Base-by-base conservation (phyloP, 208 protist genomes). In the Trypanosomatidae sp. region DNA sequence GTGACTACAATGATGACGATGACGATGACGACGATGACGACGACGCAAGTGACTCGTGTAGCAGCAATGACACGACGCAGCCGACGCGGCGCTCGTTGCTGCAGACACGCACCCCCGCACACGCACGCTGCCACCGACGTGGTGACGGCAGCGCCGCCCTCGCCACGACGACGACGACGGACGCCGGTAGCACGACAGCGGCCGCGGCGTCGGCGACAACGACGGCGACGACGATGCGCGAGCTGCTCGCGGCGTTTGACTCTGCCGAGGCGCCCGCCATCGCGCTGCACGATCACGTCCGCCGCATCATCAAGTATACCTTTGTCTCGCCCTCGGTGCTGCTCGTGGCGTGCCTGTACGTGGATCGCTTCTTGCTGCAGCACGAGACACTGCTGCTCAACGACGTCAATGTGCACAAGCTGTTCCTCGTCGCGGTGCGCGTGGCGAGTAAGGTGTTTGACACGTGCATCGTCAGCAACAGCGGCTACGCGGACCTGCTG, bases 381-480 rank as follows among this genome's bases (percentile, higher is more conserved):
- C 60, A 81, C 18, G 59, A 65, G 16, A 30, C 48, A 7, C 52
- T 92, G 10, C 27, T 84, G 23, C 44, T 93, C n/a, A 84, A 69
- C 4, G 49, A 67, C 18, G 46, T 47, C 26, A 90, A 90, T 56
- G 65, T 84, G 1, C 60, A 74, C 23, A 79, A 63, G 22, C 65
- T 93, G 24, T 81, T 91, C 28, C 42, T 86, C 18, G 61, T 65
- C 22, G 57, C 75, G 24, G 70, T 83, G 19, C 79, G 85, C 8
- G 61, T 93, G 3, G 70, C 77, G 3, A 87, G 71, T 33, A 93
- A 93, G 47, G 66, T 83, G n/a, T 22, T 88, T 6, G 85, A 93
- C 45, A 58, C 88, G 16, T 68, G 85, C 21, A 87, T 66, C 54
- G 56, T 93, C 20, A 89, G 76, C 70, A 93, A 88, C 61, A 74